Evolutionary conservation across 1,139 yeast species (phyloP).

Genomic region (Saccharomycopsis hybrid): DNA sequence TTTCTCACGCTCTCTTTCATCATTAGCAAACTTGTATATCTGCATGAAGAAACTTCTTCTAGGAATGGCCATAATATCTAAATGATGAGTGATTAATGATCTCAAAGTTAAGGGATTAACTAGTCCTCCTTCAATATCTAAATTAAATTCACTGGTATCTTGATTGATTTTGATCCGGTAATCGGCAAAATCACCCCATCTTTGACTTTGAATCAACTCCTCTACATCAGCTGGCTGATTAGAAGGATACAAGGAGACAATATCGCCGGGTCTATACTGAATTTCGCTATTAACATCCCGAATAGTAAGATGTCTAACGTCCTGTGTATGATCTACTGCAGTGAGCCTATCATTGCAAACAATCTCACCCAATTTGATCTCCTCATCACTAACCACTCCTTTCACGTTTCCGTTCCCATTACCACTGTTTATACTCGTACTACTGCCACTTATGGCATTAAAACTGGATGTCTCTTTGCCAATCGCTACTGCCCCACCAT

Average conservation of each 20-base stretch:
- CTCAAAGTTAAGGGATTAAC: slow-evolving; percentile 58
- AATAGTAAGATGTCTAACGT: slow-evolving; percentile 65
- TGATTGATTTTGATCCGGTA: slow-evolving; percentile 33
- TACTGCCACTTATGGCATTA: too few relatives aligned
- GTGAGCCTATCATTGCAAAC: slow-evolving; percentile 55
- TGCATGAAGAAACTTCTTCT: slow-evolving; percentile 70
- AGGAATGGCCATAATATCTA: slow-evolving; percentile 81
- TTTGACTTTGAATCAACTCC: slow-evolving; percentile 58
- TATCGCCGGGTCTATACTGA: slow-evolving; percentile 69
- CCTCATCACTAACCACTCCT: slow-evolving; percentile 14
- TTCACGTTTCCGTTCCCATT: too few relatives aligned
- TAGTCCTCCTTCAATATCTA: slow-evolving; percentile 51
- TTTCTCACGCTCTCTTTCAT: slow-evolving; percentile 66
- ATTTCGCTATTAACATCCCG: slow-evolving; percentile 26
- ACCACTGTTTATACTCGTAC: too few relatives aligned
- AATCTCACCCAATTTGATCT: slow-evolving; percentile 39
- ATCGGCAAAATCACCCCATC: slow-evolving; percentile 70
- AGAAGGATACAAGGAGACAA: slow-evolving; percentile 67
- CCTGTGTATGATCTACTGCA: slow-evolving; percentile 73
- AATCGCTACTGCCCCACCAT: too few relatives aligned
- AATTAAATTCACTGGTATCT: slow-evolving; percentile 27
- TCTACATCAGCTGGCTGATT: slow-evolving; percentile 64
- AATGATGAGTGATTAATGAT: slow-evolving; percentile 65
- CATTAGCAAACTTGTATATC: slow-evolving; percentile 66
- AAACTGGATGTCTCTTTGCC: too few relatives aligned